Base-by-base conservation (phyloP, 2,329 filamentous ascomycete genomes). In the Trichoderma gracile region DNA sequence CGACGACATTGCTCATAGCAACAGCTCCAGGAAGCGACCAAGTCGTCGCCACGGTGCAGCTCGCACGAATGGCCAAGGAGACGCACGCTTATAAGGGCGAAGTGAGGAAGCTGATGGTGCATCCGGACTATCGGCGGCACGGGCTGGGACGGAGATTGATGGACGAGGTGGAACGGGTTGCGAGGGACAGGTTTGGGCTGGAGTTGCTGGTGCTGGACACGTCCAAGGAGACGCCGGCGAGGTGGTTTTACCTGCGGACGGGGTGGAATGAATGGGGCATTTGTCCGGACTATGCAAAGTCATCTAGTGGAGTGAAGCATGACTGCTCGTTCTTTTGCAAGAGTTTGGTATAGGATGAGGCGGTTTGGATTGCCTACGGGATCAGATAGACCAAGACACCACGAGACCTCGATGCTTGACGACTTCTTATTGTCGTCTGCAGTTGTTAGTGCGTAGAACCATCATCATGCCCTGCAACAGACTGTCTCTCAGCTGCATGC, bases 191-290 rank as follows among this genome's bases (percentile, higher is more conserved):
- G 8, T 58, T 73, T 58, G 67, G 57, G 1, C 52, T 67, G 46
- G 67, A 69, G 9, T 23, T 73, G 60, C 66, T 75, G n/a, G 56
- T 69, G 15, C 66, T 74, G 9, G 72, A 74, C 56, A 73, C 72
- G 1, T 66, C 69, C 5, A 70, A 68, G 19, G 64, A 68, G 23
- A 71, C 68, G 12, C 69, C 71, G 0, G 73, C 73, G 12, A 64
- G 67, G n/a, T 60, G 54, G 27, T 72, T 75, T 50, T 73, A 73
- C 56, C 40, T 67, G 2, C 66, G 64, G 27, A 64, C 54, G 1
- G 71, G 70, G 2, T 74, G 72, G 72, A 69, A 40, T 4, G 69
- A 73, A 52, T 74, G 69, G 69, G 73, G 73, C 0, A 65, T 58
- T 61, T 73, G 71, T 68, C 76, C 65, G 2, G 63, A 64, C 12